Evolutionary conservation across 1,284 basidiomycete genomes (phyloP).

Genomic region (Exobasidium cylindrosporum): DNA sequence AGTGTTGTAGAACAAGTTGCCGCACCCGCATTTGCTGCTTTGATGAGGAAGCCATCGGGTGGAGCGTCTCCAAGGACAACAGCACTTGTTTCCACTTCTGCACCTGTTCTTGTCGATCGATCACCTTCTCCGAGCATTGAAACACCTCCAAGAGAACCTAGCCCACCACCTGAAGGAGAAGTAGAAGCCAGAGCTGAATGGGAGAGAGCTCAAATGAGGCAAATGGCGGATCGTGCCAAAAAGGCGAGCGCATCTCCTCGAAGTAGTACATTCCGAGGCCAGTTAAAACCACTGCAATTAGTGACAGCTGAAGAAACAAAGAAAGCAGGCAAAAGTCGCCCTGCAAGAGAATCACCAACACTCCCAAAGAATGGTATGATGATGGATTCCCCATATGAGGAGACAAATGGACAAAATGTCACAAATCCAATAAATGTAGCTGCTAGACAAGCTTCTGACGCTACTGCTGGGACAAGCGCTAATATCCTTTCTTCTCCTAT

Average conservation of each 20-base stretch:
- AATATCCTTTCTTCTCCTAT: background rate
- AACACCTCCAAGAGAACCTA: slow-evolving; percentile 32
- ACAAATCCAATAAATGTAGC: background rate
- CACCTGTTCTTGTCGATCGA: background rate
- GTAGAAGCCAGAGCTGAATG: slow-evolving; percentile 50
- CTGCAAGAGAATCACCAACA: slow-evolving; percentile 7
- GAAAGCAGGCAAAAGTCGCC: background rate
- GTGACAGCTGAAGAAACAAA: slow-evolving; percentile 24
- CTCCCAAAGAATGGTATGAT: background rate
- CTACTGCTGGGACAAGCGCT: too few relatives aligned
- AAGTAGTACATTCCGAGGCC: slow-evolving; percentile 25
- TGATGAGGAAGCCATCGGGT: background rate
- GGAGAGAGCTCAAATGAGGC: slow-evolving; percentile 45
- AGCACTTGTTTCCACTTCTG: slow-evolving; percentile 6
- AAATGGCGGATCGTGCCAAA: slow-evolving; percentile 19
- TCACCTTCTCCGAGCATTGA: slow-evolving; percentile 17
- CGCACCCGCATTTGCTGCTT: background rate
- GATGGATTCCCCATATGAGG: background rate
- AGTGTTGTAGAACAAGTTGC: background rate
- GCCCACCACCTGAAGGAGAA: slow-evolving; percentile 50
- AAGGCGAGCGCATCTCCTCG: slow-evolving; percentile 9
- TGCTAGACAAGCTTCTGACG: background rate
- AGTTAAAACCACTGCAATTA: slow-evolving; percentile 38
- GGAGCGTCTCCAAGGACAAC: slow-evolving; percentile 12
- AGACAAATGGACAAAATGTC: background rate